phyloP scores from a whole-genome alignment of 2,329 filamentous ascomycete species.

The Colletotrichum musicola region DNA sequence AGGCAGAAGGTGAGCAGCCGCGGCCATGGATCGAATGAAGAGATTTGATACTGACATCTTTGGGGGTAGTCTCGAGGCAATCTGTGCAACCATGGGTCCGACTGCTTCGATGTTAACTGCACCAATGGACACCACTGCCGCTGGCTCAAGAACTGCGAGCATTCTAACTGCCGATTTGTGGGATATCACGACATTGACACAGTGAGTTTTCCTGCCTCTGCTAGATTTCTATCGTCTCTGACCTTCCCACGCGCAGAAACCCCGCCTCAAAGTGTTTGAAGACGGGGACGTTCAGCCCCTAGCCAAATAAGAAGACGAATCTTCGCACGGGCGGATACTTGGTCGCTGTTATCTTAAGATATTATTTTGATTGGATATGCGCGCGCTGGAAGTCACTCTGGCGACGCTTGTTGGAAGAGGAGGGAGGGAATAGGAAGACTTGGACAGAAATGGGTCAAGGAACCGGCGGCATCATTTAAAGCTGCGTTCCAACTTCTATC shows the following conservation, averaged over 20 bases:
- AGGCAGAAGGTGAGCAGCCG: constrained; percentile 36
- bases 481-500: no score
- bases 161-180: constrained; percentile 40
- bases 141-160: constrained; percentile 40
- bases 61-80: constrained; percentile 34
- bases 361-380: background rate
- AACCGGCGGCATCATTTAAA: no score
- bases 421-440: background rate
- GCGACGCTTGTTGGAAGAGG: background rate
- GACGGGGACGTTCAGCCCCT: constrained; percentile 33
- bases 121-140: constrained; percentile 42
- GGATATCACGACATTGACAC: constrained; percentile 41
- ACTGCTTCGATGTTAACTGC: constrained; percentile 41
- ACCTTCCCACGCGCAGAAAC: constrained; percentile 1
- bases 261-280: constrained; percentile 33
- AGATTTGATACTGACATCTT: background rate
- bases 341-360: background rate
- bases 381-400: background rate
- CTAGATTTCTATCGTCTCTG: background rate
- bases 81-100: constrained; percentile 34
- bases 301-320: background rate
- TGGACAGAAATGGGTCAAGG: background rate
- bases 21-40: background rate
- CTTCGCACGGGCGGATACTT: background rate
- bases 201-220: constrained; percentile 26